Base-by-base conservation (phyloP, 805 yeast species). In the Ogataea degrootiae region DNA sequence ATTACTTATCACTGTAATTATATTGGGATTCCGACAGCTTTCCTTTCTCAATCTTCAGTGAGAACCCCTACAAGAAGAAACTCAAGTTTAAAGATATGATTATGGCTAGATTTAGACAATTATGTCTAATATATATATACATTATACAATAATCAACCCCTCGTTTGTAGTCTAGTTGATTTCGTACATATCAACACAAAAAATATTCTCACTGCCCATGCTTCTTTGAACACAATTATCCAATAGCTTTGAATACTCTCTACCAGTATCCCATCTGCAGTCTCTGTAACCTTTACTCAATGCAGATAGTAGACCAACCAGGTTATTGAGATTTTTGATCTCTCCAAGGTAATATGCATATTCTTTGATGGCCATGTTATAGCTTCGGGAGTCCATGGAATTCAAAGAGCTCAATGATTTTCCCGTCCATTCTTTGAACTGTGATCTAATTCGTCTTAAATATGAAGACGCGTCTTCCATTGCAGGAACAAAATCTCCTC, bases 261-360 rank as follows among this genome's bases (percentile, higher is more conserved):
- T 63, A 11, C 83, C 81, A 39, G 77, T 63, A 48, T 78, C 82
- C 83, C 85, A 81, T 39, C 69, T 67, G 51, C 76, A 66, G 7
- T 58, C 58, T 31, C 56, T 53, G 48, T 70, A 74, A 11, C 66
- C 54, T 9, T 61, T 61, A 16, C 70, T 62, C 45, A 77, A 66
- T 40, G 67, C 55, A 41, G 63, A 62, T 43, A 83, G 57, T 38
- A 84, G 57, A 0, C 90, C 87, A 14, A 77, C 77, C 26, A 79
- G 61, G 39, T 76, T 63, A 46, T 81, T 71, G 52, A 69, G 73
- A 51, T 72, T 66, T 21, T 59, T 55, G 9, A 78, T 67, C 15
- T 53, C 46, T 5, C 61, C 59, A 19, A 79, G 52, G 19, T 60
- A 56, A 0, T 60, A 56, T 0, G 78, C 75, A 46, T 67, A 66